Base-by-base conservation (phyloP, 2,329 filamentous ascomycete species). In the Hysterium pulicare region DNA sequence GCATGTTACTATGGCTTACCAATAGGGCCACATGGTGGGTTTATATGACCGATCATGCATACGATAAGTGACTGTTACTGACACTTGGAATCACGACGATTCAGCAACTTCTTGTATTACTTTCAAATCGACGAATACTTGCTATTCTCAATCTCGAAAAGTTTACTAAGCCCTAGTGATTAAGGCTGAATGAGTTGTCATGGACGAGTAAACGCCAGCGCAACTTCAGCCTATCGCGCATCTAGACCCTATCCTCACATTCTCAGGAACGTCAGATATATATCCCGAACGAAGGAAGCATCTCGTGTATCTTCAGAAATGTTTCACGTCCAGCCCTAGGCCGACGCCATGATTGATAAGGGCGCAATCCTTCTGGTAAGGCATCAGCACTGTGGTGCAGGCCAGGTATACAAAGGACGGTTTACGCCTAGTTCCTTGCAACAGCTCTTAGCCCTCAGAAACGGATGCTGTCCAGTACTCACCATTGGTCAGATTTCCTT, bases 161-260 rank as follows among this genome's bases (percentile, higher is more conserved):
- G n/a, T 23, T 38, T 38, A 38, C 35, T 38, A 38, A 38, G 35
- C 35, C 35, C 22, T 38, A 38, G 21, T 23, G 32, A 17, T 16
- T 8, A 15, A 33, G 35, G 35, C 20, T 38, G 35, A 38, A 38
- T 24, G 35, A 20, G 28, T n/a, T 24, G 35, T 38, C 35, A 38
- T 38, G 9, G 5, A n/a, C 20, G 9, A 20, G 10, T 23, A 23
- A n/a, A 13, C 35, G 19, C 22, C 15, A 23, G 9, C 20, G 21
- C 28, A 24, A 24, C 35, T 15, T 21, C 5, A 9, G 33, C 8
- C 20, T 5, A 35, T 35, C 17, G 16, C 16, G n/a, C 20, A 20
- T 21, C 33, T 35, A 16, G 33, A 8, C 16, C 11, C 22, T 13
- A 35, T 35, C 16, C 16, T 20, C 22, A 9, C 20, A 23, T 19